Evolutionary conservation across 2,329 filamentous ascomycete genomes (phyloP).

Genomic region (Beauveria sp.): DNA sequence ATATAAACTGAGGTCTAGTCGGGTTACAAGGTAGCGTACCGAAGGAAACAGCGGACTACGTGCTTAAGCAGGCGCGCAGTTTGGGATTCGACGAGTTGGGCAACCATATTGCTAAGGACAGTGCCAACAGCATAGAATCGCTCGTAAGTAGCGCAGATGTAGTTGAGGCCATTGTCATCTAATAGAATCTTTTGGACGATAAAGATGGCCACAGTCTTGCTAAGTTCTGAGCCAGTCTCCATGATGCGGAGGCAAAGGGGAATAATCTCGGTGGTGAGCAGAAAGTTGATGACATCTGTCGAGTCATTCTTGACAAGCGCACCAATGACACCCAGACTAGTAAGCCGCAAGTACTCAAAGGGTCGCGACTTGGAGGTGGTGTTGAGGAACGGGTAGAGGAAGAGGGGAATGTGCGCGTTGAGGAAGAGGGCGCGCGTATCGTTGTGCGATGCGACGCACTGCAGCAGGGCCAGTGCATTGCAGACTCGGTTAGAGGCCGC

Average conservation of each 20-base stretch:
- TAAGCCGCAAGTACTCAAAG: slow-evolving; percentile 94
- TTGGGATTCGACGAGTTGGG: slow-evolving; percentile 93
- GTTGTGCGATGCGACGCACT: slow-evolving; percentile 96
- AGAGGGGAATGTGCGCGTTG: slow-evolving; percentile 94
- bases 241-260: slow-evolving; percentile 96
- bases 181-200: slow-evolving; percentile 98
- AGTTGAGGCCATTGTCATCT: slow-evolving; percentile 92
- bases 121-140: slow-evolving; percentile 97
- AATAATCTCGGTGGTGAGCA: slow-evolving; percentile 96
- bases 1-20: not conserved
- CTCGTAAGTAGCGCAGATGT: slow-evolving; percentile 98
- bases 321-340: slow-evolving; percentile 91
- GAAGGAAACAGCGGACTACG: slow-evolving; percentile 91
- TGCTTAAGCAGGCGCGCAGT: slow-evolving; percentile 94
- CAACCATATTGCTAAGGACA: slow-evolving; percentile 97
- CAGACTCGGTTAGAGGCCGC: slow-evolving; percentile 97
- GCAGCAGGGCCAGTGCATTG: slow-evolving; percentile 89
- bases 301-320: slow-evolving; percentile 98
- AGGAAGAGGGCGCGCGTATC: slow-evolving; percentile 91
- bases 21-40: slow-evolving; percentile 47
- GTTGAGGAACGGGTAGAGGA: slow-evolving; percentile 96
- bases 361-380: slow-evolving; percentile 96
- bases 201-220: slow-evolving; percentile 98
- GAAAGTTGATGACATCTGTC: slow-evolving; percentile 96
- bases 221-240: slow-evolving; percentile 97